Percentiles rank a stretch among this genome's conserved stretches.
phyloP scores from a whole-genome alignment of 352 stramenopile genomes.

The Thalassiosira mediterranea region DNA sequence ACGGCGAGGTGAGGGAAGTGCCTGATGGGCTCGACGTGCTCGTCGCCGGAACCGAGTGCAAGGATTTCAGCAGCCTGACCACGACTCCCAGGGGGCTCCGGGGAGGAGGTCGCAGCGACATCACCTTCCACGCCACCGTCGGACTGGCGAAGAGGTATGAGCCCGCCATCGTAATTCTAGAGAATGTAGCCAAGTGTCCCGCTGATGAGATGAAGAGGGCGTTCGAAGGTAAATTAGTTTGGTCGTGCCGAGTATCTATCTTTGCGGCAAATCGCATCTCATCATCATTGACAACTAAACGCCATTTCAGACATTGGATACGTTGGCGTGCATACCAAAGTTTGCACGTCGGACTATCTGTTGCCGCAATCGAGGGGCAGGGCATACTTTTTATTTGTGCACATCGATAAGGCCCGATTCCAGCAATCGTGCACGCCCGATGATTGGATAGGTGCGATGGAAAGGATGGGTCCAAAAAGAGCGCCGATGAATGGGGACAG shows the following conservation, averaged over 20 bases:
- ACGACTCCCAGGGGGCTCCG: slow-evolving; percentile 12
- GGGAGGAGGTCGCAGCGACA: slow-evolving; percentile 3
- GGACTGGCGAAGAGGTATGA: slow-evolving; percentile 10
- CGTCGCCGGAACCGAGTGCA: slow-evolving; percentile 25
- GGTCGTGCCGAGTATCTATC: too few species aligned
- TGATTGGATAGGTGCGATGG: slow-evolving; percentile 27
- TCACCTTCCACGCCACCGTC: slow-evolving; percentile 17
- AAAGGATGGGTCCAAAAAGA: slow-evolving; percentile 15
- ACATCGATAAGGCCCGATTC: slow-evolving; percentile 21
- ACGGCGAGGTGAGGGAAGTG: slow-evolving; percentile 11
- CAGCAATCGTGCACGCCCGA: neutral
- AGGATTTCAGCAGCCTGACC: slow-evolving; percentile 19
- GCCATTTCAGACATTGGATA: too few species aligned
- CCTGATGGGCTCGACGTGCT: slow-evolving; percentile 14
- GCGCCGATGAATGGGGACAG: slow-evolving; percentile 1
- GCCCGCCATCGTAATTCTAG: slow-evolving; percentile 20
- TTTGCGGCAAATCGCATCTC: too few species aligned
- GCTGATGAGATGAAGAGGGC: slow-evolving; percentile 23
- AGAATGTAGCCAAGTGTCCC: slow-evolving; percentile 32
- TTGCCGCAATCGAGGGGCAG: slow-evolving; percentile 18
- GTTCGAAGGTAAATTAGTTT: too few species aligned
- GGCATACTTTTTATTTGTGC: slow-evolving; percentile 33
- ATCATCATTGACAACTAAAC: too few species aligned
- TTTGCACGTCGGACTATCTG: slow-evolving; percentile 31
- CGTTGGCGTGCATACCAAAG: slow-evolving; percentile 9